These are phyloP conservation scores for Mayamaea pseudoterrestris DNA, from an alignment of 108 stramenopile genomes.

Conservation along the genomic window DNA sequence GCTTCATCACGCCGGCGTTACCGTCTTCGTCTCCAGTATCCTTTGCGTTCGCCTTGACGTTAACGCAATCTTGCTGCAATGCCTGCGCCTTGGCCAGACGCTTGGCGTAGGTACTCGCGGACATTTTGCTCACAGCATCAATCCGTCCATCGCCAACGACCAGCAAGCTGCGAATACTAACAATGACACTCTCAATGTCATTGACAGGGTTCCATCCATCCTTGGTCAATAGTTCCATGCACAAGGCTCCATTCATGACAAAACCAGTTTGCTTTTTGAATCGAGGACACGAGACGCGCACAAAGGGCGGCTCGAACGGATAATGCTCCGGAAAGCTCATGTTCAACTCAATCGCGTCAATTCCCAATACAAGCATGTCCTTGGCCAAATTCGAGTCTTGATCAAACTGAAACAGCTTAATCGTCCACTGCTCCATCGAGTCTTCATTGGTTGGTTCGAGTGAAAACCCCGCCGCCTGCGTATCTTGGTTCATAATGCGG, in stretches of 20 bases:
- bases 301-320: conserved; percentile 88
- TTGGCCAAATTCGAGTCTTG: conserved; percentile 61
- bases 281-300: conserved; percentile 68
- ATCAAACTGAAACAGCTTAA: conserved; percentile 85
- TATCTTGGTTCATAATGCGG: conserved; percentile 79
- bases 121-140: conserved; percentile 48
- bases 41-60: conserved; percentile 22
- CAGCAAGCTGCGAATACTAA: conserved; percentile 77
- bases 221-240: conserved; percentile 87
- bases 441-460: conserved; percentile 61
- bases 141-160: conserved; percentile 84
- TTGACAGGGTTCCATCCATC: conserved; percentile 92
- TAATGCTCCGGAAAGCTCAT: conserved; percentile 90
- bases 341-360: conserved; percentile 77
- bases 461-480: conserved; percentile 72
- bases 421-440: conserved; percentile 78
- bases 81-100: conserved; percentile 19
- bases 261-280: conserved; percentile 90
- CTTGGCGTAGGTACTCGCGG: conserved; percentile 24
- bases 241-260: conserved; percentile 89
- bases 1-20: conserved; percentile 8
- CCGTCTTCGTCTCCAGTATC: conserved; percentile 13
- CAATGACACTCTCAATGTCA: conserved; percentile 89
- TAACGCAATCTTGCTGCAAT: conserved; percentile 8
- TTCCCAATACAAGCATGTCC: conserved; percentile 56